Evolutionary conservation across 129 eudicot species (phyloP).

Genomic region (Tagetes patula): DNA sequence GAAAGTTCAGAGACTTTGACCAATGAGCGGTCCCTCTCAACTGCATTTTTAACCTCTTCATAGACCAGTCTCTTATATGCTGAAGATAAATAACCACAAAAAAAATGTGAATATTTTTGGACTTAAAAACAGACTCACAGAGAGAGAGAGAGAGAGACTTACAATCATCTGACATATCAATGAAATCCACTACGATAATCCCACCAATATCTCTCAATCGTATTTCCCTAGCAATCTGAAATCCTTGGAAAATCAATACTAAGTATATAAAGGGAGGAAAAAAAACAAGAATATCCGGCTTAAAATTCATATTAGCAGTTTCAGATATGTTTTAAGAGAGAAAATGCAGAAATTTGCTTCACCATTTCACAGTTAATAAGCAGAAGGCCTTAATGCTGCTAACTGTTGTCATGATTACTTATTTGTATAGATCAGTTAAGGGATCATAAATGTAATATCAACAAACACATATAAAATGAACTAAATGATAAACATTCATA

Average conservation of each 20-base stretch:
- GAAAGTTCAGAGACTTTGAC: constrained; percentile 89
- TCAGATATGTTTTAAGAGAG: neutral
- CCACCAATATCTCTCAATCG: constrained; percentile 96
- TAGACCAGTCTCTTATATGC: constrained; percentile 82
- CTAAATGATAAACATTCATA: constrained; percentile 33
- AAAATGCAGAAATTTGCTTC: constrained; percentile 1
- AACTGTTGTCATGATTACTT: constrained; percentile 7
- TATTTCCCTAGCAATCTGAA: constrained; percentile 94
- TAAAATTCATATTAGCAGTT: constrained; percentile 13
- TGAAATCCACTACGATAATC: constrained; percentile 89
- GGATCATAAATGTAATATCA: neutral
- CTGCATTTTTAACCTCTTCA: constrained; percentile 84
- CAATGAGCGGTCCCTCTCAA: constrained; percentile 84
- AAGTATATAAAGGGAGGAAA: neutral
- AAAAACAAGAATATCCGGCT: neutral
- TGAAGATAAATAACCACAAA: constrained; percentile 34
- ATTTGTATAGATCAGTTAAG: neutral
- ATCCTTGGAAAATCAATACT: constrained; percentile 16
- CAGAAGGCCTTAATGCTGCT: constrained; percentile 3
- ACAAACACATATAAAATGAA: neutral
- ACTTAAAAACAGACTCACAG: neutral
- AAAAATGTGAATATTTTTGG: constrained; percentile 7
- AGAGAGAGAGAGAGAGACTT: constrained; percentile 34
- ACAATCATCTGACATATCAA: constrained; percentile 88
- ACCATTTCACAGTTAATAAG: neutral